Conservation (phyloP, 805 yeast species). For the Wickerhamomyces mucosus region DNA sequence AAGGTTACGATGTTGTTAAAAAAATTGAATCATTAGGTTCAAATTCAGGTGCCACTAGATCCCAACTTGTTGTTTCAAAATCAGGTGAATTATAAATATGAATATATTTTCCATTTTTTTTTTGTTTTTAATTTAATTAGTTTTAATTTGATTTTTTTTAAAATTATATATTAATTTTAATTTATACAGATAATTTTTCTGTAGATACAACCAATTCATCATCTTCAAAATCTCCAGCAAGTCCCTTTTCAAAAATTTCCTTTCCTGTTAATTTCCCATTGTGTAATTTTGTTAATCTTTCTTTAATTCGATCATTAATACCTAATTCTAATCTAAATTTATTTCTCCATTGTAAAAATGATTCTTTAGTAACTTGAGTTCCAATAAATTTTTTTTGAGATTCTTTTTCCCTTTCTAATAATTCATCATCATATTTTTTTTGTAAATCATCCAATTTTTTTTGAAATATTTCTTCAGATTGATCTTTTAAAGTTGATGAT, state of each 20-base stretch:
- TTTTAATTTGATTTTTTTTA: background rate
- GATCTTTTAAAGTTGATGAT: conserved; percentile 69
- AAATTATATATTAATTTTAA: background rate
- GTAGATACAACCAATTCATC: conserved; percentile 26
- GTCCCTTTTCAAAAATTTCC: conserved; percentile 84
- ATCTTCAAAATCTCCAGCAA: conserved; percentile 60
- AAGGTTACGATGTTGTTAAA: conserved; percentile 80
- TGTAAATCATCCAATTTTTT: conserved; percentile 47
- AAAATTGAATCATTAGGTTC: conserved; percentile 76
- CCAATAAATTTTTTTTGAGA: conserved; percentile 90
- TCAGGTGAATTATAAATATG: conserved; percentile 27
- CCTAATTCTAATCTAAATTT: conserved; percentile 65
- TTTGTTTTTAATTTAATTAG: background rate
- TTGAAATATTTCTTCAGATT: conserved; percentile 61
- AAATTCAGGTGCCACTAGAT: conserved; percentile 59
- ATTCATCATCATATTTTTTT: conserved; percentile 44
- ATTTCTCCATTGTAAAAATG: conserved; percentile 64
- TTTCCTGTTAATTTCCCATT: conserved; percentile 77
- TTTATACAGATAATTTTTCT: conserved; percentile 1
- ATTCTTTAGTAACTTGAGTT: conserved; percentile 75
- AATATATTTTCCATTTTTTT: background rate
- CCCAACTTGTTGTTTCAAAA: conserved; percentile 54
- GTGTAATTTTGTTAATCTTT: conserved; percentile 48
- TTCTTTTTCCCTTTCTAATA: conserved; percentile 59
- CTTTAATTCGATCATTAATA: conserved; percentile 47